These are phyloP conservation scores for Basipetospora chlamydospora DNA, from an alignment of 2,329 filamentous ascomycete species.

Conservation along the genomic window DNA sequence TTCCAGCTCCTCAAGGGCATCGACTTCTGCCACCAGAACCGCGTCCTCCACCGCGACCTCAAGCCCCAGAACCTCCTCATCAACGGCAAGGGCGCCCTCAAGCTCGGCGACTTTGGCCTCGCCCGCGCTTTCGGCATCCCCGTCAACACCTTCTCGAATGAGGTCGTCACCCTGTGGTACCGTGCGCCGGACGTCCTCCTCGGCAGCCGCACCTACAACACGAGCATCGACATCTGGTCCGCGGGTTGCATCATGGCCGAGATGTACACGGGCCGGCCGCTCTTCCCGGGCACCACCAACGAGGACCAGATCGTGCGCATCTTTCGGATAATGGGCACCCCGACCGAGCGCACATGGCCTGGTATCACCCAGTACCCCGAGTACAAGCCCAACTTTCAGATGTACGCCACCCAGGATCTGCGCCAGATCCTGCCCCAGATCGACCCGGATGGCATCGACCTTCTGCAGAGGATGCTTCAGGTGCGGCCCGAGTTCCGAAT, in stretches of 20 bases:
- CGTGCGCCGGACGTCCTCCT: conserved; percentile 90
- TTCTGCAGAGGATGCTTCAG: conserved; percentile 84
- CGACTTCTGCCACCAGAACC: conserved; percentile 94
- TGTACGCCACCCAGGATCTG: conserved; percentile 86
- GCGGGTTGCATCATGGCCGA: conserved; percentile 99
- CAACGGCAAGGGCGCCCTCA: conserved; percentile 78
- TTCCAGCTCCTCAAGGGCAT: conserved; percentile 91
- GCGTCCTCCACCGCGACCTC: conserved; percentile 85
- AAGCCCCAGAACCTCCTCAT: conserved; percentile 96
- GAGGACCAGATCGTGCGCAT: conserved; percentile 96
- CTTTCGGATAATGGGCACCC: conserved; percentile 96
- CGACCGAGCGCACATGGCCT: conserved; percentile 88
- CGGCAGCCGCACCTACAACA: conserved; percentile 92
- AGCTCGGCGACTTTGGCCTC: conserved; percentile 88
- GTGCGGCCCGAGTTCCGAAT: conserved; percentile 83
- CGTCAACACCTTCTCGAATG: conserved; percentile 95
- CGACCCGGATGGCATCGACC: conserved; percentile 71
- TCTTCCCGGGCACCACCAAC: conserved; percentile 96
- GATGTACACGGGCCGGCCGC: conserved; percentile 90
- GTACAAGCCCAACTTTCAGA: conserved; percentile 89
- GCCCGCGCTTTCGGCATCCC: conserved; percentile 92
- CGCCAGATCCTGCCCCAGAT: conserved; percentile 79
- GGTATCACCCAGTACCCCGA: conserved; percentile 93
- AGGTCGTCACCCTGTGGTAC: conserved; percentile 97
- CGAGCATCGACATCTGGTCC: conserved; percentile 99